These are phyloP conservation scores for Polyrhizophydium stewartii DNA, from an alignment of 371 early-diverging fungal genomes.

Conservation along the genomic window DNA sequence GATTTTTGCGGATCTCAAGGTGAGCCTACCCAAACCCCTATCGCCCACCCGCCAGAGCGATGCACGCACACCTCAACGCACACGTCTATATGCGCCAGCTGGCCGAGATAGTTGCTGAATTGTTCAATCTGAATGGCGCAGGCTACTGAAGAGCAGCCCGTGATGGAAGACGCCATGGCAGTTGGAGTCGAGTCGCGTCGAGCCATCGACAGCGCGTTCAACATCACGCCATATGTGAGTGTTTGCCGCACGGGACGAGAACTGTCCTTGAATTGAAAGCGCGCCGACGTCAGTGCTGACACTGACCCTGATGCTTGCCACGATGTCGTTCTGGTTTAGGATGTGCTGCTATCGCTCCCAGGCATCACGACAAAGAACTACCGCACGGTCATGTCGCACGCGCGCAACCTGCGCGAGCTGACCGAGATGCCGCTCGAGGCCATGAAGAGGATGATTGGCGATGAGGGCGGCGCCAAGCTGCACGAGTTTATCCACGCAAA, in stretches of 20 bases:
- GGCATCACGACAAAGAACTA: constrained; percentile 80
- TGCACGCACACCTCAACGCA: no score
- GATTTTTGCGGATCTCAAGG: constrained; percentile 87
- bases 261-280: no score
- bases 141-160: constrained; percentile 73
- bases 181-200: constrained; percentile 68
- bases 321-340: no score
- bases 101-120: no score
- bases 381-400: constrained; percentile 61
- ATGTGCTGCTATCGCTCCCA: constrained; percentile 76
- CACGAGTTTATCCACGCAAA: constrained; percentile 44
- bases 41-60: no score
- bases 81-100: no score
- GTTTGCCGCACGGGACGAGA: background rate
- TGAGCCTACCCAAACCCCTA: no score
- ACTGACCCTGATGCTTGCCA: background rate
- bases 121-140: no score
- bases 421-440: constrained; percentile 42
- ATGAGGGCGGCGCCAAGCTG: constrained; percentile 47
- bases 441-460: constrained; percentile 51
- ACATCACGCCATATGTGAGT: constrained; percentile 62
- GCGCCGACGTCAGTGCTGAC: no score
- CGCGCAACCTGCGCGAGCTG: constrained; percentile 59
- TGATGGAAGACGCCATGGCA: constrained; percentile 58
- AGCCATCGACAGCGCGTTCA: constrained; percentile 59